A percentile compares a stretch with the other conserved stretches of the same genome.
phyloP scores from a whole-genome alignment of 495 filamentous ascomycete genomes.

The Sordaria brevicollis region DNA sequence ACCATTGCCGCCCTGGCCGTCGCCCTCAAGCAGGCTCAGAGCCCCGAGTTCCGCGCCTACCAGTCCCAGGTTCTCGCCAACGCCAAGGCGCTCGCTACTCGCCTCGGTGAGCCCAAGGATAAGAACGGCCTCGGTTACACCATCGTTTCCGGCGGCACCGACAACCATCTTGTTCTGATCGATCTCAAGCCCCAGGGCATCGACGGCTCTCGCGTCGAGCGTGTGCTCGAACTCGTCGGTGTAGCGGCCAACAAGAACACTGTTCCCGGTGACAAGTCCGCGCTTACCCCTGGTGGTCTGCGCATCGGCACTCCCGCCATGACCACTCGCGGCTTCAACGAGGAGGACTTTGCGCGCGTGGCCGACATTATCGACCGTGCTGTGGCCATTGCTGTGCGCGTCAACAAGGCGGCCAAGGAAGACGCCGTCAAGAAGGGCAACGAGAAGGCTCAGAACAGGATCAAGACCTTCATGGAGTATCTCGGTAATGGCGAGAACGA shows the following conservation, averaged over 20 bases:
- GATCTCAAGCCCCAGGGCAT: conserved; percentile 86
- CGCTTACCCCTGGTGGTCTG: conserved; percentile 82
- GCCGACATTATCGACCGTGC: conserved; percentile 90
- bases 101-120: conserved; percentile 60
- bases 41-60: conserved; percentile 77
- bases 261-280: conserved; percentile 88
- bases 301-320: conserved; percentile 93
- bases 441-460: conserved; percentile 60
- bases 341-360: conserved; percentile 80
- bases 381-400: conserved; percentile 68
- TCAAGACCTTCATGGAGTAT: conserved; percentile 79
- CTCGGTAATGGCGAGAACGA: conserved; percentile 75
- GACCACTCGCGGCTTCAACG: conserved; percentile 86
- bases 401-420: conserved; percentile 72
- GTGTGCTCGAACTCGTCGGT: conserved; percentile 85
- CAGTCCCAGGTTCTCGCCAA: conserved; percentile 82
- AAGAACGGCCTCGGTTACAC: conserved; percentile 77
- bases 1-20: conserved; percentile 94
- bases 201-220: conserved; percentile 89
- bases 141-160: conserved; percentile 86
- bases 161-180: conserved; percentile 93
- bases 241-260: conserved; percentile 99
- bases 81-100: conserved; percentile 70
- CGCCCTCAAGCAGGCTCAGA: conserved; percentile 86
- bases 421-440: conserved; percentile 65